These are phyloP conservation scores for Adiantum capillusveneris DNA, from an alignment of 75 land plant species.

Conservation along the genomic window DNA sequence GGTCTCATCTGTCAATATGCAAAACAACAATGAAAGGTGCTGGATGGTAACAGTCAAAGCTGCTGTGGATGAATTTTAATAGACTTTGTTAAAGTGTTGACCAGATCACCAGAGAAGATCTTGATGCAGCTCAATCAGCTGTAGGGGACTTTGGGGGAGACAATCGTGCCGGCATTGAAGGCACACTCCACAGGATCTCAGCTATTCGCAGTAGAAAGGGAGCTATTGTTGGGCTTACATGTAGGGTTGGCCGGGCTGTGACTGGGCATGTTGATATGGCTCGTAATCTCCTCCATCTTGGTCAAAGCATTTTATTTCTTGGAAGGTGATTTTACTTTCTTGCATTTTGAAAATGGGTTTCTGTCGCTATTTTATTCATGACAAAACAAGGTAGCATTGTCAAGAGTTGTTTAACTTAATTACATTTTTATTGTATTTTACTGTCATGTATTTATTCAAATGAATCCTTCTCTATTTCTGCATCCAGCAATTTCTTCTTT, in stretches of 20 bases:
- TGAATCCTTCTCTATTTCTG: too few species aligned
- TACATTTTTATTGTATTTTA: too few species aligned
- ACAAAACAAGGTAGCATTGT: too few species aligned
- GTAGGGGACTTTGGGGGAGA: slow-evolving; percentile 75
- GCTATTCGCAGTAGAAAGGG: slow-evolving; percentile 73
- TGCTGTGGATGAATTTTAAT: neutral
- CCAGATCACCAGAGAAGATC: slow-evolving; percentile 53
- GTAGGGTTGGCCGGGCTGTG: slow-evolving; percentile 72
- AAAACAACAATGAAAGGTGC: too few species aligned
- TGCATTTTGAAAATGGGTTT: too few species aligned
- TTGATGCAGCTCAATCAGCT: slow-evolving; percentile 53
- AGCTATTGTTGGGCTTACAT: slow-evolving; percentile 55
- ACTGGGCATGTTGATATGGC: slow-evolving; percentile 76
- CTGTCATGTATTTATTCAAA: too few species aligned
- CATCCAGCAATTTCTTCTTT: too few species aligned
- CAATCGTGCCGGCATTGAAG: slow-evolving; percentile 77
- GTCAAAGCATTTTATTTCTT: slow-evolving; percentile 63
- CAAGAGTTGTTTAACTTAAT: too few species aligned
- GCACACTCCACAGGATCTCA: slow-evolving; percentile 71
- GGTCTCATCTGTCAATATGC: too few species aligned
- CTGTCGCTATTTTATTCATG: too few species aligned
- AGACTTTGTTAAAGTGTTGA: neutral
- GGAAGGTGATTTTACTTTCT: slow-evolving; percentile 59
- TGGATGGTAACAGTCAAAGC: neutral
- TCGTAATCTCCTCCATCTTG: slow-evolving; percentile 47